A percentile compares a stretch with the other conserved stretches of the same genome.
phyloP scores from a whole-genome alignment of 176 grass and related monocot genomes.

The Oryza coarctata region DNA sequence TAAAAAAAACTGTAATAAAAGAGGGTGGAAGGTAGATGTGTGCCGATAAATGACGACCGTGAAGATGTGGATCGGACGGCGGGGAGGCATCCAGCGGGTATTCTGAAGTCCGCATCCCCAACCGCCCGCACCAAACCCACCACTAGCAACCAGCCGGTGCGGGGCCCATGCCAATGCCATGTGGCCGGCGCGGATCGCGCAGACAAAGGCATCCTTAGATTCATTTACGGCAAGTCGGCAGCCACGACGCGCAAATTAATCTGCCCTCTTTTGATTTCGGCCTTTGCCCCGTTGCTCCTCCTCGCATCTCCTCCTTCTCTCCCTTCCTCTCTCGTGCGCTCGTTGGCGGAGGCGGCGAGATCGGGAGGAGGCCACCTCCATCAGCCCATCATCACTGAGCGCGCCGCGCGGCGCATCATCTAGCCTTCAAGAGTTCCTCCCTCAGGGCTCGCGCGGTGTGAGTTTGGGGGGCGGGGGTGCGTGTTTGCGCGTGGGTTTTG shows the following conservation, averaged over 20 bases:
- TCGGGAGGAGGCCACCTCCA: constrained; percentile 26
- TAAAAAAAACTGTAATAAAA: background rate
- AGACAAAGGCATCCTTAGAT: background rate
- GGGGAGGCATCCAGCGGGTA: background rate
- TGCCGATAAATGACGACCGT: background rate
- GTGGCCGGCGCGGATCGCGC: constrained; percentile 14
- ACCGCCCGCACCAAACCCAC: background rate
- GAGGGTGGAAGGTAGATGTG: background rate
- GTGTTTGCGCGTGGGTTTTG: constrained; percentile 10
- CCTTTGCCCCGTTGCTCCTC: background rate
- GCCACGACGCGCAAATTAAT: background rate
- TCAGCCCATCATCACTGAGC: too few species aligned
- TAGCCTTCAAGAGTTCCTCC: too few species aligned
- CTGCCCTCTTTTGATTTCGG: background rate
- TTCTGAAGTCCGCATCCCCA: too few species aligned
- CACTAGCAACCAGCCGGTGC: too few species aligned
- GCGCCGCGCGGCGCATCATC: too few species aligned
- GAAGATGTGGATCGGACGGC: constrained; percentile 45
- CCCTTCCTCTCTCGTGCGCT: constrained; percentile 4
- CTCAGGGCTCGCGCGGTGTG: background rate
- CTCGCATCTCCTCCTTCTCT: background rate
- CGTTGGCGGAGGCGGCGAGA: constrained; percentile 30
- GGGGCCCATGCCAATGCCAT: background rate
- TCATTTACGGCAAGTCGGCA: background rate
- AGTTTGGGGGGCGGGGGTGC: background rate